Conservation (phyloP, 2,329 filamentous ascomycete species). For the Exophiala sideris region DNA sequence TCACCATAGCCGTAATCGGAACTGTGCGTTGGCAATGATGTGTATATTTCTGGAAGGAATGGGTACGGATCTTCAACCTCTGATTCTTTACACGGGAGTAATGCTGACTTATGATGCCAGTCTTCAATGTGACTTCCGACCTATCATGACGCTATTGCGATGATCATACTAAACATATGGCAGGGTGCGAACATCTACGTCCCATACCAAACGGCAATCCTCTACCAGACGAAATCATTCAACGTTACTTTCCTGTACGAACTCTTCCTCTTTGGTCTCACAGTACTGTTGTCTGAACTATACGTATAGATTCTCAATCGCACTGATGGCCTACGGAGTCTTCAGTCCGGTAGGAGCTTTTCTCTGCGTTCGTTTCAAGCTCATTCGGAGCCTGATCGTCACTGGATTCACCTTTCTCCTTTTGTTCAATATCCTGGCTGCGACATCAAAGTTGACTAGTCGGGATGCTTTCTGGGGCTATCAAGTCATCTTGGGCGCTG, state of each 20-base stretch:
- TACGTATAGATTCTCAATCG: not conserved
- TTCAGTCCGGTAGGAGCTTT: constrained; percentile 5
- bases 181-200: constrained; percentile 14
- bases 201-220: constrained; percentile 7
- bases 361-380: constrained; percentile 10
- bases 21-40: constrained; percentile 5
- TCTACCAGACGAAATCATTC: constrained; percentile 4
- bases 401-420: constrained; percentile 5
- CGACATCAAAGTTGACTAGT: constrained; percentile 8
- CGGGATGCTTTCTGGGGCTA: constrained; percentile 17
- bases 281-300: not conserved
- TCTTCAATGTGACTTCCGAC: constrained; percentile 3
- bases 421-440: constrained; percentile 14
- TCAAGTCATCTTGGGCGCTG: constrained; percentile 15
- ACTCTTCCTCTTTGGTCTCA: not conserved
- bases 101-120: not conserved
- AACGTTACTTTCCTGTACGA: constrained; percentile 8
- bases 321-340: constrained; percentile 2
- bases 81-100: not conserved
- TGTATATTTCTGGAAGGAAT: constrained; percentile 7
- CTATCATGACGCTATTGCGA: not conserved
- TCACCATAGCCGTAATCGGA: constrained; percentile 5
- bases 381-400: constrained; percentile 1
- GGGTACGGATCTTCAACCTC: not conserved
- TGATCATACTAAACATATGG: not conserved